phyloP scores from a whole-genome alignment of 768 basidiomycete genomes.

The Cystofilobasidium capitatum region DNA sequence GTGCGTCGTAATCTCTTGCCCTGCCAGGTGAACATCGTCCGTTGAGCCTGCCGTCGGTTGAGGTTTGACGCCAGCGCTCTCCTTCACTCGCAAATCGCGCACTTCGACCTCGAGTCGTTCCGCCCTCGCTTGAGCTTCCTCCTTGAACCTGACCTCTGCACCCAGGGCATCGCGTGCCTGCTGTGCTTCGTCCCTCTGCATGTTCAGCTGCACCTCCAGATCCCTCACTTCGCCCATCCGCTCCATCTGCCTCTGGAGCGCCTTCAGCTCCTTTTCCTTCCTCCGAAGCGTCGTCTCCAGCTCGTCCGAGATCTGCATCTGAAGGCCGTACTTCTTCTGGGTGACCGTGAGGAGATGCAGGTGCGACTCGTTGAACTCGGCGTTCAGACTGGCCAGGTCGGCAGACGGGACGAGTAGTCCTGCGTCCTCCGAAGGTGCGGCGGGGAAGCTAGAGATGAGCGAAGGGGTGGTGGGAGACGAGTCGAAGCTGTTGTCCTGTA shows the following conservation, averaged over 20 bases:
- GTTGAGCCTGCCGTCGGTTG: not conserved
- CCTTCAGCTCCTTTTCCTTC: constrained; percentile 45
- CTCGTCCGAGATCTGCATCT: constrained; percentile 38
- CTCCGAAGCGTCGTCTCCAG: constrained; percentile 28
- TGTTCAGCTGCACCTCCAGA: constrained; percentile 17
- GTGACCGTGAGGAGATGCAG: constrained; percentile 1
- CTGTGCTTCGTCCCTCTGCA: constrained; percentile 7
- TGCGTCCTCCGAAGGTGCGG: too few species aligned
- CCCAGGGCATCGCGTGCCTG: constrained; percentile 17
- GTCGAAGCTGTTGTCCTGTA: not conserved
- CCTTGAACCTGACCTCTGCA: constrained; percentile 33
- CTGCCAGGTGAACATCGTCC: not conserved
- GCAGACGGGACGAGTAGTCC: too few species aligned
- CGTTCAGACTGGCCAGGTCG: too few species aligned
- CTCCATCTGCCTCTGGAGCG: constrained; percentile 31
- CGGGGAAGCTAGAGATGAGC: too few species aligned
- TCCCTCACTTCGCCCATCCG: constrained; percentile 11
- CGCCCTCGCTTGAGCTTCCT: constrained; percentile 43
- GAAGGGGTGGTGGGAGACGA: not conserved
- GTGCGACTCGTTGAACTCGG: constrained; percentile 8
- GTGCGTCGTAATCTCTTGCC: not conserved
- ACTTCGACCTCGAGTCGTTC: constrained; percentile 45
- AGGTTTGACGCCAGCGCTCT: not conserved
- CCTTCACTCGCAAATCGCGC: constrained; percentile 17
- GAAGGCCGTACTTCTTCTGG: constrained; percentile 4